Evolutionary conservation across 176 grass and related monocot genomes (phyloP).

Genomic region (Puya raimondii): DNA sequence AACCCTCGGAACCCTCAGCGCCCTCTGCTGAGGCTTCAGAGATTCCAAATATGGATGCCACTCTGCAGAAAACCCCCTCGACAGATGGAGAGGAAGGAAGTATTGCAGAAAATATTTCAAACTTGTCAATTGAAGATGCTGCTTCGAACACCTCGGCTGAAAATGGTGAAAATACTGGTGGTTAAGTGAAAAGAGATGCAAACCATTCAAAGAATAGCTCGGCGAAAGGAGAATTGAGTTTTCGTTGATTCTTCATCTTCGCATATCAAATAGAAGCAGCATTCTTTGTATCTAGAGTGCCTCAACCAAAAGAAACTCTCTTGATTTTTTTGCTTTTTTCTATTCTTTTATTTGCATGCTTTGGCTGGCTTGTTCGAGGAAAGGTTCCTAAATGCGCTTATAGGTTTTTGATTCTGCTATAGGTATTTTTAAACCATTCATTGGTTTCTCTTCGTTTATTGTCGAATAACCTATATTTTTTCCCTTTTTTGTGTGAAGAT

Average conservation of each 20-base stretch:
- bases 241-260: neutral
- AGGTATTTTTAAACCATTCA: constrained; percentile 2
- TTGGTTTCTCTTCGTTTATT: neutral
- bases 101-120: constrained; percentile 36
- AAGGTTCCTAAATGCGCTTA: neutral
- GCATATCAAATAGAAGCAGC: neutral
- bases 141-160: constrained; percentile 35
- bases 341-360: neutral
- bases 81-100: constrained; percentile 53
- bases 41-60: constrained; percentile 29
- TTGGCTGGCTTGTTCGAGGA: neutral
- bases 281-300: neutral
- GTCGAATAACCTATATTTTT: neutral
- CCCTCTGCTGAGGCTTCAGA: constrained; percentile 22
- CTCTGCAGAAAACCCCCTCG: constrained; percentile 47
- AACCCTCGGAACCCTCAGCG: constrained; percentile 44
- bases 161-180: neutral
- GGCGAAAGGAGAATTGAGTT: neutral
- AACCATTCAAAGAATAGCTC: neutral
- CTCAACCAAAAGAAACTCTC: neutral
- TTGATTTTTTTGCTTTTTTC: neutral
- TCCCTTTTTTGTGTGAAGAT: no score
- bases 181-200: neutral
- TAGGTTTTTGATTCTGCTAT: neutral
- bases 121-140: constrained; percentile 42